Evolutionary conservation across 2,329 filamentous ascomycete genomes (phyloP), one percentile per base, ranked within the genome.

Genomic region (Gaeumannomyces tritici): DNA sequence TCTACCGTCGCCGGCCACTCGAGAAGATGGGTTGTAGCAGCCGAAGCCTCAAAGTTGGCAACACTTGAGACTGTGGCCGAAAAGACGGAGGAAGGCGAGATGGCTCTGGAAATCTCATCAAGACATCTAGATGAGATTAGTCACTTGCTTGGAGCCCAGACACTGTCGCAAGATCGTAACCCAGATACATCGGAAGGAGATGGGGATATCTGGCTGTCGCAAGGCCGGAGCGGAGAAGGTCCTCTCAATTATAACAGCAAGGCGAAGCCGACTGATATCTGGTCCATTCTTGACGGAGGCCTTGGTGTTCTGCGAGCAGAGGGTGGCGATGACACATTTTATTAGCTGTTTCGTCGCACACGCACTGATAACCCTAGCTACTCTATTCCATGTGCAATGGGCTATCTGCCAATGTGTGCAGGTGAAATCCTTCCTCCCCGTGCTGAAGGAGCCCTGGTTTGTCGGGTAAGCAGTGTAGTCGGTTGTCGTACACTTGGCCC

Each of bases 1-100:
- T 70, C 75, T 21, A 75, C 77, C 56, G 71, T 79, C 4, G 73
- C 76, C 26, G 72, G 69, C 35, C 76, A 77, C 56, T 76, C 84
- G 59, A 78, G 79, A 64, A 80, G 81, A 12, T 89, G 86, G 85
- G 78, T 84, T 11, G 79, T 78, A 66, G 84, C 86, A 1, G 80
- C 84, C 1, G 81, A 87, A 62, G 78, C 83, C 3, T 83, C 84
- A 66, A 86, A 85, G 67, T 82, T 85, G 62, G 73, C 78, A 2
- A 85, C 80, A 1, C 76, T 86, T 13, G 83, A 87, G 67, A 72
- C 75, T 11, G 81, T 88, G 13, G 80, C 82, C 11, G 84, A 86
- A 68, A 83, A 80, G 64, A 77, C 88, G 3, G 84, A 88, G 61
- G 75, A 79, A 61, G 85, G 85, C 0, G 80, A 85, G 66, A 68